Evolutionary conservation across 768 basidiomycete species (phyloP).

Genomic region (Russula foetens): DNA sequence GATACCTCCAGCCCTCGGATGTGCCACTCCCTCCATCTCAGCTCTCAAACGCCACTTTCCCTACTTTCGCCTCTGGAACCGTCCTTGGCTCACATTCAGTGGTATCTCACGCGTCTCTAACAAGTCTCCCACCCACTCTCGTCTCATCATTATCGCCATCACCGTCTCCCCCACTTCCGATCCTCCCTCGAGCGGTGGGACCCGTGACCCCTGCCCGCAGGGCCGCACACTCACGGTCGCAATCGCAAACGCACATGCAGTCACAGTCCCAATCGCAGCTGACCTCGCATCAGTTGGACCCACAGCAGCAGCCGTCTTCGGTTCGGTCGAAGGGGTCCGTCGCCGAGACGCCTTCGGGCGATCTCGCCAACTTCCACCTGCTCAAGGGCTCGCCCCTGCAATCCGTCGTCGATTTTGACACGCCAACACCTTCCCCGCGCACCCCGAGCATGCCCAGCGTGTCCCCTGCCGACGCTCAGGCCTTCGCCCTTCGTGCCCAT

Average conservation of each 20-base stretch:
- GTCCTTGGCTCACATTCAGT: not conserved
- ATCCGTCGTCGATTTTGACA: constrained; percentile 14
- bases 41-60: not conserved
- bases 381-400: constrained; percentile 18
- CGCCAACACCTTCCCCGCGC: constrained; percentile 18
- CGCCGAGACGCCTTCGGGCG: constrained; percentile 22
- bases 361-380: constrained; percentile 19
- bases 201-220: constrained; percentile 8
- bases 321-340: constrained; percentile 12
- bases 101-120: not conserved
- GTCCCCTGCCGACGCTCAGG: constrained; percentile 8
- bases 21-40: not conserved
- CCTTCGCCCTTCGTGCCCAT: not conserved
- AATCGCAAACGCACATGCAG: not conserved
- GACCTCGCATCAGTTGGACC: not conserved
- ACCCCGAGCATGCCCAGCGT: constrained; percentile 11
- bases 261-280: not conserved
- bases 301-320: constrained; percentile 3
- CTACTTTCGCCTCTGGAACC: not conserved
- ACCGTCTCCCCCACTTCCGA: not conserved
- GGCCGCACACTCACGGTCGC: not conserved
- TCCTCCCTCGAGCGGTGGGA: not conserved
- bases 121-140: not conserved
- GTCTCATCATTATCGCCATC: not conserved
- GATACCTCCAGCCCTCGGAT: not conserved